Conservation (phyloP, 176 grass and related monocot genomes). For the Musa beccarii region DNA sequence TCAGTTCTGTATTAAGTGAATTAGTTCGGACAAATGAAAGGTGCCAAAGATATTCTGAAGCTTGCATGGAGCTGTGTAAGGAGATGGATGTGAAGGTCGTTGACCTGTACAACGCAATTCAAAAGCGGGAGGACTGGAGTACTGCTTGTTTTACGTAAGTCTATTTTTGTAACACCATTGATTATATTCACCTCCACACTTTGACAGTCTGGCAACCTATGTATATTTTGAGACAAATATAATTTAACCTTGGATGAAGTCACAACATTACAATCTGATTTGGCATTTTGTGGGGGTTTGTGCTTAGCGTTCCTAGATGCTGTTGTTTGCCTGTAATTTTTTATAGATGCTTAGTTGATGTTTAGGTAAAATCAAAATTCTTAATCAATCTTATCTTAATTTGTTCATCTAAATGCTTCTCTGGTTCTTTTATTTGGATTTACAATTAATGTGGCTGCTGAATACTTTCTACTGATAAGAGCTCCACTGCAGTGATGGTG, state of each 20-base stretch:
- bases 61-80: constrained; percentile 50
- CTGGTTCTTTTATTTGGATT: background rate
- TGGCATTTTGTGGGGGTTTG: no score
- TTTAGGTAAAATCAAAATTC: no score
- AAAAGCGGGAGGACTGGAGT: constrained; percentile 48
- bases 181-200: background rate
- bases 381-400: no score
- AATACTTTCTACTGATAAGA: background rate
- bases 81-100: constrained; percentile 80
- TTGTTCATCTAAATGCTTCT: no score
- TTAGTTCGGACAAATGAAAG: constrained; percentile 58
- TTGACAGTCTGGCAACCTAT: background rate
- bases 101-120: constrained; percentile 66
- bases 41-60: constrained; percentile 59
- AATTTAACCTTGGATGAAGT: no score
- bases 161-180: background rate
- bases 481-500: constrained; percentile 35
- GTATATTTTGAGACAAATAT: no score
- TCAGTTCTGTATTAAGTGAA: constrained; percentile 39
- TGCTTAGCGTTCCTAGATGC: no score
- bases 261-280: no score
- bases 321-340: no score
- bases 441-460: background rate
- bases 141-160: constrained; percentile 68
- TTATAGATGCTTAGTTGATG: no score